These are phyloP conservation scores for Begonia peltatifolia DNA, from an alignment of 306 rosid genomes.

Conservation along the genomic window DNA sequence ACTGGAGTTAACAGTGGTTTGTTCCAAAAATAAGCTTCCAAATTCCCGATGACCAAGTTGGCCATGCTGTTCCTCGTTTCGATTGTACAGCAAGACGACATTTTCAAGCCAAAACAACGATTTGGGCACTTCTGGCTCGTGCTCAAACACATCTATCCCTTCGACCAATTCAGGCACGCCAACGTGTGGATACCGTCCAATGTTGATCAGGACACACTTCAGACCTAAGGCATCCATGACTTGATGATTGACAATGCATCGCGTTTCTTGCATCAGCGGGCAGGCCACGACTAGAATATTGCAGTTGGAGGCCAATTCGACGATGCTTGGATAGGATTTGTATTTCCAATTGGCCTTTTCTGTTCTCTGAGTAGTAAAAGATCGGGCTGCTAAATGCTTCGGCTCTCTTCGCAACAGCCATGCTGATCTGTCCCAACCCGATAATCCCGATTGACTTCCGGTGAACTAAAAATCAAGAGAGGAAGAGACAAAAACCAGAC, in stretches of 20 bases:
- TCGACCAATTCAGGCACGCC: constrained; percentile 65
- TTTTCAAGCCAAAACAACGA: constrained; percentile 58
- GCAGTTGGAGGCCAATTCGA: constrained; percentile 62
- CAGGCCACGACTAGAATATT: constrained; percentile 75
- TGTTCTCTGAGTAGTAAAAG: constrained; percentile 46
- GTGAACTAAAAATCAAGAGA: constrained; percentile 39
- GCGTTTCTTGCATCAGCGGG: constrained; percentile 48
- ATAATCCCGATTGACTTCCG: constrained; percentile 73
- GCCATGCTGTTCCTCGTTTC: constrained; percentile 73
- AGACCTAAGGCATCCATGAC: constrained; percentile 70
- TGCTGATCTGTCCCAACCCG: constrained; percentile 77
- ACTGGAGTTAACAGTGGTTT: constrained; percentile 59
- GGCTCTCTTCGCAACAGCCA: constrained; percentile 65
- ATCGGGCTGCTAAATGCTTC: constrained; percentile 67
- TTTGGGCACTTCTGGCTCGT: constrained; percentile 70
- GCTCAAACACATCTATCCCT: constrained; percentile 77
- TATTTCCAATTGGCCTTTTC: constrained; percentile 35
- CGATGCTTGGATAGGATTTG: constrained; percentile 59
- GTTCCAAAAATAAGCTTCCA: constrained; percentile 69
- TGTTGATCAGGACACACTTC: constrained; percentile 55
- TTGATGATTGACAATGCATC: constrained; percentile 47
- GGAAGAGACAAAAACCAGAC: too few species aligned
- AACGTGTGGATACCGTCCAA: constrained; percentile 82
- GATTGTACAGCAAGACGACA: constrained; percentile 48
- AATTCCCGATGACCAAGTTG: constrained; percentile 55